Conservation (phyloP, 179 eudicot genomes). For the Silene noctiflora region DNA sequence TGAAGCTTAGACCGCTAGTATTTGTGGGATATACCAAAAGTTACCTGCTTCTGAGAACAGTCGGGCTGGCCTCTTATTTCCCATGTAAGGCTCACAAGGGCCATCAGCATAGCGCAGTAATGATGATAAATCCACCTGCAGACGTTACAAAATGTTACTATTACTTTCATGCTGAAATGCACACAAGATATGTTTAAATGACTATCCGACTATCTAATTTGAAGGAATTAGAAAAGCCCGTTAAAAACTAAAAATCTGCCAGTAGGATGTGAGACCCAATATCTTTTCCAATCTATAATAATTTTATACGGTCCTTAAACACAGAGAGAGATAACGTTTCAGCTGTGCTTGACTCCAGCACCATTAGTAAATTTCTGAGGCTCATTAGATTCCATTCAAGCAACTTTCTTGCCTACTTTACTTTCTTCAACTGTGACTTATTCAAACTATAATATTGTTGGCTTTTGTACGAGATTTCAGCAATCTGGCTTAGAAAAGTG, state of each 20-base stretch:
- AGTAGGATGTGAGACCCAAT: neutral
- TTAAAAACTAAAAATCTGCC: neutral
- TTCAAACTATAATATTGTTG: too few species aligned
- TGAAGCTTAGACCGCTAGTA: neutral
- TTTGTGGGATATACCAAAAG: constrained; percentile 5
- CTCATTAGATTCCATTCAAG: neutral
- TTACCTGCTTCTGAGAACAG: constrained; percentile 85
- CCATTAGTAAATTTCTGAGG: neutral
- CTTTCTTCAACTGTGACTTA: too few species aligned
- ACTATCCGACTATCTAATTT: neutral
- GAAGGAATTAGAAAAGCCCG: neutral
- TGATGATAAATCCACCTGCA: constrained; percentile 97
- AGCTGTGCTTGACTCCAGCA: neutral
- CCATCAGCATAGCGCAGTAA: constrained; percentile 93
- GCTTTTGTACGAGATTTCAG: too few species aligned
- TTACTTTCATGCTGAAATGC: neutral
- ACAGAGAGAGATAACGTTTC: neutral
- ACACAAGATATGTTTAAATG: neutral
- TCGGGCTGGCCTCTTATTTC: constrained; percentile 82
- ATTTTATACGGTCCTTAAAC: neutral
- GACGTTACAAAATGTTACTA: neutral
- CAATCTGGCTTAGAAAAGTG: too few species aligned
- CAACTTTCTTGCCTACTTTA: too few species aligned
- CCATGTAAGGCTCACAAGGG: constrained; percentile 97
- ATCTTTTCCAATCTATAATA: neutral